These are phyloP conservation scores for Mychonastes homosphaera DNA, from an alignment of 139 green algal species.

Conservation along the genomic window DNA sequence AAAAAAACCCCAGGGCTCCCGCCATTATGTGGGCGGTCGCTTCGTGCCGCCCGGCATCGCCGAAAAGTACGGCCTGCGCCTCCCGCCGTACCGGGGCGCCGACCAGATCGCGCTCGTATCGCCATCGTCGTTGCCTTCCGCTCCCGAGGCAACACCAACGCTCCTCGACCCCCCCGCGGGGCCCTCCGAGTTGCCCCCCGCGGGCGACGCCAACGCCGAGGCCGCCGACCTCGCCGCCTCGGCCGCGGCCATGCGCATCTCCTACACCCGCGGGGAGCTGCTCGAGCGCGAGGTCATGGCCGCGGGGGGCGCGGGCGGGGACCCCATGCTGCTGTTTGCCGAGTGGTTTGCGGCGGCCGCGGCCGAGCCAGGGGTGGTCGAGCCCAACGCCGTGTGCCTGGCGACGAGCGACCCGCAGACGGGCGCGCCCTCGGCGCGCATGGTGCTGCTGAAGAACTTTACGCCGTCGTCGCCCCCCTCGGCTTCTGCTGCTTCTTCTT, in stretches of 20 bases:
- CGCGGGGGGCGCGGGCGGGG: slow-evolving; percentile 13
- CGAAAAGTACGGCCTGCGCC: slow-evolving; percentile 57
- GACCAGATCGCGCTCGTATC: slow-evolving; percentile 63
- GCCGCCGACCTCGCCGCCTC: background rate
- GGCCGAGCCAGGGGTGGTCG: slow-evolving; percentile 27
- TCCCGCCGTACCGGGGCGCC: slow-evolving; percentile 67
- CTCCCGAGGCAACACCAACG: background rate
- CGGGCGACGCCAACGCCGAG: background rate
- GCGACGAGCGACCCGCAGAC: slow-evolving; percentile 28
- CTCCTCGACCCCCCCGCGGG: background rate
- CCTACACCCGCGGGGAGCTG: slow-evolving; percentile 41
- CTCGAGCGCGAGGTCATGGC: slow-evolving; percentile 26
- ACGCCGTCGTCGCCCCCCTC: background rate
- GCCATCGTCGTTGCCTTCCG: slow-evolving; percentile 7
- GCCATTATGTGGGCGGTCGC: slow-evolving; percentile 89
- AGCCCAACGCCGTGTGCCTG: slow-evolving; percentile 77
- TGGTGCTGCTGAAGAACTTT: slow-evolving; percentile 73
- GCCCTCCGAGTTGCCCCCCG: background rate
- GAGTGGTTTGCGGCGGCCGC: slow-evolving; percentile 36
- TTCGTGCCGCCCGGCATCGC: slow-evolving; percentile 82
- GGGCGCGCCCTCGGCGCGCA: slow-evolving; percentile 45
- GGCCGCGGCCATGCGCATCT: slow-evolving; percentile 49
- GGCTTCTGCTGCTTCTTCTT: background rate
- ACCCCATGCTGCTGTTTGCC: slow-evolving; percentile 63
- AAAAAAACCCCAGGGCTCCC: too few relatives aligned